These are phyloP conservation scores for Colletotrichum euphorbiae DNA, from an alignment of 2,329 filamentous ascomycete species.

Conservation along the genomic window DNA sequence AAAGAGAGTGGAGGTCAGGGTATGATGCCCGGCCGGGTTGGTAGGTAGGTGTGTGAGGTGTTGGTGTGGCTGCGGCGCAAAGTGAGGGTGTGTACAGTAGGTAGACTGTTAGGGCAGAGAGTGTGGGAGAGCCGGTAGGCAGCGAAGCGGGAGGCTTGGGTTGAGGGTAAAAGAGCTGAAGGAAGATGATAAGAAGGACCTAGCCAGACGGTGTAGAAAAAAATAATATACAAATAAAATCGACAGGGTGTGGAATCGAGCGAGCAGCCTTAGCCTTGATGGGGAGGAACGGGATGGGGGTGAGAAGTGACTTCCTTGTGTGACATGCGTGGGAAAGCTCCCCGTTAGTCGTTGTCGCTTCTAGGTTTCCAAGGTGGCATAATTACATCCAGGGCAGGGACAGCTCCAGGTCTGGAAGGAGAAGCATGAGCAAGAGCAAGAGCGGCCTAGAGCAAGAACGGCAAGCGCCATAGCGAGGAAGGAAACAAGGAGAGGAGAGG, in stretches of 20 bases:
- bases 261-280: background rate
- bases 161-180: slow-evolving; percentile 16
- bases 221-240: no score
- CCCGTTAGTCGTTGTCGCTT: background rate
- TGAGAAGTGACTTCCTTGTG: slow-evolving; percentile 24
- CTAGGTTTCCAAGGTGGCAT: slow-evolving; percentile 20
- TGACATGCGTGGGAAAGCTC: slow-evolving; percentile 35
- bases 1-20: slow-evolving; percentile 27
- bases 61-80: slow-evolving; percentile 25
- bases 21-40: slow-evolving; percentile 29
- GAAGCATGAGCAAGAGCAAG: no score
- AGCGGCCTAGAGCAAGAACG: no score
- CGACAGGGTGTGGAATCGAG: slow-evolving; percentile 16
- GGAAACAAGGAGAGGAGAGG: no score
- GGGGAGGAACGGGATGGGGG: slow-evolving; percentile 7
- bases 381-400: background rate
- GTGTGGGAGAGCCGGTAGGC: slow-evolving; percentile 13
- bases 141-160: slow-evolving; percentile 7
- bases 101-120: no score
- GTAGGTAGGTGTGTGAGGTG: slow-evolving; percentile 11
- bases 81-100: background rate
- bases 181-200: no score
- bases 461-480: background rate
- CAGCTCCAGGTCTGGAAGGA: background rate
- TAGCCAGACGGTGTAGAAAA: no score